These are phyloP conservation scores for Fusarium vanettenii DNA, from an alignment of 2,329 filamentous ascomycete genomes.

Conservation along the genomic window DNA sequence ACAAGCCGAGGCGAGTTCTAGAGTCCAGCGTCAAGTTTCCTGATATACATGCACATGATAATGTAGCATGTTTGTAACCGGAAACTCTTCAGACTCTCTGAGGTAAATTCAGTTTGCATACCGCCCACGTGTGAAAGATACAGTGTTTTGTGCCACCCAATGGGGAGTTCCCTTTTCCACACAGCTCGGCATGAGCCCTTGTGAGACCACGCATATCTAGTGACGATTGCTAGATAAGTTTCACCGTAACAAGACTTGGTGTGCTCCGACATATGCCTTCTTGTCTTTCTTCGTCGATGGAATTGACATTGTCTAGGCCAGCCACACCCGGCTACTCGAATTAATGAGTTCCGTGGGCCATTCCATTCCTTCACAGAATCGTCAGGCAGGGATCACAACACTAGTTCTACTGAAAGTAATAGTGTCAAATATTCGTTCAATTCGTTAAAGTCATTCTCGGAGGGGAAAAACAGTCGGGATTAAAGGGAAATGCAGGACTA, in stretches of 20 bases:
- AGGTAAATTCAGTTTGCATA: neutral
- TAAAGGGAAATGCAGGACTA: too few relatives aligned
- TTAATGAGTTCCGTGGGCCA: neutral
- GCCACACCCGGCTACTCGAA: neutral
- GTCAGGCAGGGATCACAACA: neutral
- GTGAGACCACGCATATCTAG: neutral
- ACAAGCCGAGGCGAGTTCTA: neutral
- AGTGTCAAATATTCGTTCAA: neutral
- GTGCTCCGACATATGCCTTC: neutral
- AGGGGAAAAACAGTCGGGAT: too few relatives aligned
- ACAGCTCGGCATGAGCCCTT: neutral
- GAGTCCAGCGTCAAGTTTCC: neutral
- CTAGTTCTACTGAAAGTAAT: neutral
- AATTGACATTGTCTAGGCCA: neutral
- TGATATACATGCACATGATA: neutral
- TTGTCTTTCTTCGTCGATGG: neutral
- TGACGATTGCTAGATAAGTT: neutral
- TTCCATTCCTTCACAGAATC: neutral
- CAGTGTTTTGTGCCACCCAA: neutral
- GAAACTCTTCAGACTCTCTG: neutral
- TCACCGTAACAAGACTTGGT: neutral
- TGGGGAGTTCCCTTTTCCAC: neutral
- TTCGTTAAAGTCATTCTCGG: neutral
- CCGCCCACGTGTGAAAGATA: neutral
- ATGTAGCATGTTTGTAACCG: neutral